Conservation (phyloP, 2,329 filamentous ascomycete species). For the Samsoniella hepiali region DNA sequence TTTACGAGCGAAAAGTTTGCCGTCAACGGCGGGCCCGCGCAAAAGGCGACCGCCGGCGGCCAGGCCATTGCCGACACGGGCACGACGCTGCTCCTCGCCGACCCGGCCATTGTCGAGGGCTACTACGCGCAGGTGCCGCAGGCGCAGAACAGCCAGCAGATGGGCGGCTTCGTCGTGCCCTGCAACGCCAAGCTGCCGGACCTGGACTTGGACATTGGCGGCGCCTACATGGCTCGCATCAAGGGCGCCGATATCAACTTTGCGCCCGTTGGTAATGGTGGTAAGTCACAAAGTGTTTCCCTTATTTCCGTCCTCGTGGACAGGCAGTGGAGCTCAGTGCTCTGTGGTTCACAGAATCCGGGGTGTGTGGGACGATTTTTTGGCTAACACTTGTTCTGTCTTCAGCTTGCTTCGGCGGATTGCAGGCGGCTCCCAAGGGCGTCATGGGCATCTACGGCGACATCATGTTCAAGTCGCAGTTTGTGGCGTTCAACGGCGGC, state of each 20-base stretch:
- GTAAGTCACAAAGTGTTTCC: conserved; percentile 37
- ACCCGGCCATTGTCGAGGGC: conserved; percentile 46
- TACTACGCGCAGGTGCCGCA: conserved; percentile 48
- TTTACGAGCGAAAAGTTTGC: conserved; percentile 50
- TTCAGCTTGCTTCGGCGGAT: conserved; percentile 62
- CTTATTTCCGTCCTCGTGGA: background rate
- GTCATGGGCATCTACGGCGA: conserved; percentile 61
- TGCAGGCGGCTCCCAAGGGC: conserved; percentile 54
- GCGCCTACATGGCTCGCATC: conserved; percentile 53
- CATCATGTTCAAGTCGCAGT: conserved; percentile 60
- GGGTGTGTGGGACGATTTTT: too few species aligned
- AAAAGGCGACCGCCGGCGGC: conserved; percentile 32
- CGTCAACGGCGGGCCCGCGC: conserved; percentile 43
- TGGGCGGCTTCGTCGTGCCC: conserved; percentile 46
- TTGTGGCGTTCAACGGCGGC: conserved; percentile 55
- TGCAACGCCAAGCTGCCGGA: conserved; percentile 46
- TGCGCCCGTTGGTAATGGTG: conserved; percentile 45
- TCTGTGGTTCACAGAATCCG: conserved; percentile 11
- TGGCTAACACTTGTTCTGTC: background rate
- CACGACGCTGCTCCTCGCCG: conserved; percentile 61
- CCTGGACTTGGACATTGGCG: conserved; percentile 54
- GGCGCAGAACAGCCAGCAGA: conserved; percentile 37
- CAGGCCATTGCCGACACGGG: conserved; percentile 57
- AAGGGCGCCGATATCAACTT: conserved; percentile 54
- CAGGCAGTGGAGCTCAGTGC: conserved; percentile 3